Evolutionary conservation across 169 alveolate species (phyloP).

Genomic region (Babesia bigemina): DNA sequence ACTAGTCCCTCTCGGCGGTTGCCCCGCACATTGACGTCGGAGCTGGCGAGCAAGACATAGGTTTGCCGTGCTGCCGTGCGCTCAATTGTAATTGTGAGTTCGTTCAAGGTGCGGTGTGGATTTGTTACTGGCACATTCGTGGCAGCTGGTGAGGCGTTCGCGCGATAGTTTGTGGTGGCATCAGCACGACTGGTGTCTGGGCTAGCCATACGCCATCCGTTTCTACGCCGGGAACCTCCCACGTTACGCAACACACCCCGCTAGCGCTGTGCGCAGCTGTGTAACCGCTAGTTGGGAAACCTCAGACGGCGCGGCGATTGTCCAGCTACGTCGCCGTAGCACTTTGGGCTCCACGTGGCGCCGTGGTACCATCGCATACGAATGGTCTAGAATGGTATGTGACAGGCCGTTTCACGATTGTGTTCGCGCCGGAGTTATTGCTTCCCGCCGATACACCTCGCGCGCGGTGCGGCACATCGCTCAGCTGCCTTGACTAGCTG

Average conservation of each 20-base stretch:
- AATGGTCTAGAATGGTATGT: not conserved
- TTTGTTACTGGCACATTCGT: not conserved
- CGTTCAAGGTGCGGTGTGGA: not conserved
- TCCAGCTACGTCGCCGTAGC: not conserved
- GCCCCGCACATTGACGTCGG: not conserved
- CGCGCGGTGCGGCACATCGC: too few relatives aligned
- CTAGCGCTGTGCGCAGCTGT: not conserved
- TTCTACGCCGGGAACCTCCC: too few relatives aligned
- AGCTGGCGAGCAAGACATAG: not conserved
- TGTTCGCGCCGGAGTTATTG: too few relatives aligned
- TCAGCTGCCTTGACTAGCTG: too few relatives aligned
- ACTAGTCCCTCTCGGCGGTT: not conserved
- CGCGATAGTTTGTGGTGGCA: not conserved
- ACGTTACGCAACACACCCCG: too few relatives aligned
- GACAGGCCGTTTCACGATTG: constrained; percentile 3
- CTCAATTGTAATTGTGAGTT: not conserved
- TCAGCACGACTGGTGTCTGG: too few relatives aligned
- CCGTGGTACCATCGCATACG: not conserved
- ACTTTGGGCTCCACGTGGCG: too few relatives aligned
- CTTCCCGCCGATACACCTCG: too few relatives aligned
- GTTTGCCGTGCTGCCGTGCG: not conserved
- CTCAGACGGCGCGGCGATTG: not conserved
- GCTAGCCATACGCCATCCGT: too few relatives aligned
- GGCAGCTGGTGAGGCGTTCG: not conserved
- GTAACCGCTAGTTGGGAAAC: not conserved